A percentile compares a stretch with the other conserved stretches of the same genome.
phyloP scores from a whole-genome alignment of 2,329 filamentous ascomycete genomes.

The Neurospora sp. region DNA sequence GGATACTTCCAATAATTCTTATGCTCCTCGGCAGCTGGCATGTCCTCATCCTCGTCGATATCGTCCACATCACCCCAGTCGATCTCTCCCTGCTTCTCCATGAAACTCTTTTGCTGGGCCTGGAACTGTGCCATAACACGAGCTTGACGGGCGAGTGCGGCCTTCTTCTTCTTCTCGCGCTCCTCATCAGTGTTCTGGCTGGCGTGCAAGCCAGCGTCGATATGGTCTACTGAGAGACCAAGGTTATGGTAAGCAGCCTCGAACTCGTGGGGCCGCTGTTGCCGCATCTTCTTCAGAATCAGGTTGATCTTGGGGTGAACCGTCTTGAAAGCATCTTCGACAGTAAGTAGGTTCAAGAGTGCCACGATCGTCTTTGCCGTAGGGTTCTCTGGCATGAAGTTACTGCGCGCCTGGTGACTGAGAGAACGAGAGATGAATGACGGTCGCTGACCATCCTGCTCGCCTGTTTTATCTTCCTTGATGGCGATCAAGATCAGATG shows the following conservation, averaged over 20 bases:
- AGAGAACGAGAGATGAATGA: conserved; percentile 71
- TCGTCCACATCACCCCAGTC: conserved; percentile 85
- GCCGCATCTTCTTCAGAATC: conserved; percentile 75
- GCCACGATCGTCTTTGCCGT: conserved; percentile 53
- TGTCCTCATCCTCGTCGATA: conserved; percentile 57
- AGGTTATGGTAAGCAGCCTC: conserved; percentile 54
- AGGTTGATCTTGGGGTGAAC: conserved; percentile 78
- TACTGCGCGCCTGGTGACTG: conserved; percentile 50
- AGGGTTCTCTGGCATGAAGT: conserved; percentile 47
- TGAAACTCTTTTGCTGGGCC: conserved; percentile 90
- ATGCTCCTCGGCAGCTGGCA: conserved; percentile 49
- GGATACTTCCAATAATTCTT: conserved; percentile 85
- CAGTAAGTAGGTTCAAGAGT: conserved; percentile 51
- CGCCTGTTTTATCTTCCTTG: conserved; percentile 62
- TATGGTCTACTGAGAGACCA: conserved; percentile 63
- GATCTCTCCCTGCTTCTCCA: conserved; percentile 77
- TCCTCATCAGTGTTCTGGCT: conserved; percentile 59
- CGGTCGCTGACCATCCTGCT: conserved; percentile 38
- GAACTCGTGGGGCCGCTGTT: conserved; percentile 69
- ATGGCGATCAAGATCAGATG: conserved; percentile 82
- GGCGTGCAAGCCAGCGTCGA: conserved; percentile 76
- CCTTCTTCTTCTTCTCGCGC: conserved; percentile 77
- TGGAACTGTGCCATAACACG: conserved; percentile 97
- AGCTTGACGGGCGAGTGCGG: conserved; percentile 80
- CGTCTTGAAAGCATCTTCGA: conserved; percentile 66